Base-by-base conservation (phyloP, 805 yeast genomes). In the Sugiyamaella mastotermitis region DNA sequence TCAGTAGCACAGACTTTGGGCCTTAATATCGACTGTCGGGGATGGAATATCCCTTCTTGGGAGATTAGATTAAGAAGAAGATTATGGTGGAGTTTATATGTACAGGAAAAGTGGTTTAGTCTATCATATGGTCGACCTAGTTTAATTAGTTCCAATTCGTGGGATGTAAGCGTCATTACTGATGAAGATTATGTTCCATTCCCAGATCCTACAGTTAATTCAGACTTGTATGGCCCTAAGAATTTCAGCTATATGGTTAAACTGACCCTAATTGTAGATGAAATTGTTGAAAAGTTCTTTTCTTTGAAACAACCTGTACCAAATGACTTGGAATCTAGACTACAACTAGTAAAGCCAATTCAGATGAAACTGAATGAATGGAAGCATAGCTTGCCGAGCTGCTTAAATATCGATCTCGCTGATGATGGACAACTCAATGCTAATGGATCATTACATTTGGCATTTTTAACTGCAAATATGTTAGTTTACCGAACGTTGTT, bases 51-150 rank as follows among this genome's bases (percentile, higher is more conserved):
- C 11, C 35, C 35, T 16, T 32, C 28, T 6, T 32, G 35, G 35
- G 35, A 32, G 8, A 32, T n/a, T 6, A n/a, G 35, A 3, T 7
- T 32, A 13, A 24, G 35, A 8, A n/a, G 35, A 17, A 16, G 35
- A 3, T 8, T 32, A 11, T 32, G 35, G 35, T 32, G 35, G 35
- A 22, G 29, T 3, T 19, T 32, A 4, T 32, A 19, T 17, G 24
- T 32, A 6, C 35, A 32, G 21, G 35, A 32, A 15, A 32, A 32
- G 28, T 32, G 35, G 35, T 32, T 32, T 9, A 32, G 35, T 9
- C n/a, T 32, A n/a, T 32, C 35, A 4, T 32, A 32, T 19, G 35
- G 35, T 14, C 35, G 35, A 6, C 35, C 35, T 5, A 20, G 25
- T 32, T 28, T 32, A 5, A 32, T 32, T n/a, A 16, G 17, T 15